A percentile compares a stretch with the other conserved stretches of the same genome.
Evolutionary conservation across 768 basidiomycete genomes (phyloP).

Genomic region (Aureoboletus auriporus): DNA sequence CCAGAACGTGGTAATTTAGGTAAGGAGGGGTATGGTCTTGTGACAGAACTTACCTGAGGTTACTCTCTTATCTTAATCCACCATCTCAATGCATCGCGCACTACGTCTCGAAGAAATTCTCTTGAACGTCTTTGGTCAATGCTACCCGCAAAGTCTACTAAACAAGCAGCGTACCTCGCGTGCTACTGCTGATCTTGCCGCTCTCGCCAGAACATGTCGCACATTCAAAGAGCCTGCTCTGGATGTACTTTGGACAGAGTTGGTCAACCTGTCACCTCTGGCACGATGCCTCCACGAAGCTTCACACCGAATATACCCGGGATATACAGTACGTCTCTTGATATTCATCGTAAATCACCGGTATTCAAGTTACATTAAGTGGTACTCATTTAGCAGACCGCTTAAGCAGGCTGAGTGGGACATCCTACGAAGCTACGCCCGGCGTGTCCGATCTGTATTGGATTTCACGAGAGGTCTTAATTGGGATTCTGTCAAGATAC

Average conservation of each 20-base stretch:
- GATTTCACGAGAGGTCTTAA: slow-evolving; percentile 15
- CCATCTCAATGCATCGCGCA: slow-evolving; percentile 2
- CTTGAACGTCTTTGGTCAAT: slow-evolving; percentile 10
- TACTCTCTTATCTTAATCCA: no score
- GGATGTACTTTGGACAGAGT: slow-evolving; percentile 15
- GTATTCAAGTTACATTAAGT: slow-evolving; percentile 1
- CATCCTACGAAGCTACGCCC: slow-evolving; percentile 8
- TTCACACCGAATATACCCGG: slow-evolving; percentile 11
- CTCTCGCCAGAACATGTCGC: slow-evolving; percentile 13
- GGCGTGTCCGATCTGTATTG: slow-evolving; percentile 10
- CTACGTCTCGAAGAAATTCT: slow-evolving; percentile 12
- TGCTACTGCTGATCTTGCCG: slow-evolving; percentile 7
- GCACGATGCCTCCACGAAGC: slow-evolving; percentile 10
- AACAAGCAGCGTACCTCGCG: neutral
- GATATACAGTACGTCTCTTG: slow-evolving; percentile 2
- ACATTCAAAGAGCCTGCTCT: slow-evolving; percentile 18
- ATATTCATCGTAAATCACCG: neutral
- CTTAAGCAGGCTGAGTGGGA: slow-evolving; percentile 7
- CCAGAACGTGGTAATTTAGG: no score
- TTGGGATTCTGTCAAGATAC: slow-evolving; percentile 13
- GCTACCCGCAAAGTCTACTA: neutral
- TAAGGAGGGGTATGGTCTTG: neutral
- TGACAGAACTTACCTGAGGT: neutral
- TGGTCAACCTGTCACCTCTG: slow-evolving; percentile 10
- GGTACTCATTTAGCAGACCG: slow-evolving; percentile 15